These are phyloP conservation scores for Colletotrichum tropicicola DNA, from an alignment of 2,329 filamentous ascomycete genomes.

Conservation along the genomic window DNA sequence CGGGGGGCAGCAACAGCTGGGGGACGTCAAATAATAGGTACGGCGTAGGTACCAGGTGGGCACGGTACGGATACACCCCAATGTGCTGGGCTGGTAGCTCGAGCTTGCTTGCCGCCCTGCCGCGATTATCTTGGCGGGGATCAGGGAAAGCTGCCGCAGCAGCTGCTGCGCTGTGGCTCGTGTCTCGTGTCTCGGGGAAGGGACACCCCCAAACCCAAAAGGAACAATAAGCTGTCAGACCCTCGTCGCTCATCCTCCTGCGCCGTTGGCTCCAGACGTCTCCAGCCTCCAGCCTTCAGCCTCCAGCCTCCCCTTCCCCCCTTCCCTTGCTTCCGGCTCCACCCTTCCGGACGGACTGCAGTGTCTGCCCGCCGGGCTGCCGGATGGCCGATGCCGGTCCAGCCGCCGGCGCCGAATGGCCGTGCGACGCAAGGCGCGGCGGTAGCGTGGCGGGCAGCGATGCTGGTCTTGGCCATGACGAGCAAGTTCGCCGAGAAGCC, in stretches of 20 bases:
- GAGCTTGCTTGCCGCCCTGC: conserved; percentile 10
- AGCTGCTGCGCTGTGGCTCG: neutral
- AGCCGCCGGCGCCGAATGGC: conserved; percentile 24
- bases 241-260: conserved; percentile 1
- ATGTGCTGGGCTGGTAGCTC: neutral
- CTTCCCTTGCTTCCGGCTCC: neutral
- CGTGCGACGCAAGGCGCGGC: neutral
- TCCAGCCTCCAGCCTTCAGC: too few relatives aligned
- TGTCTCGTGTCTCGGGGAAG: neutral
- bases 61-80: too few relatives aligned
- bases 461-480: too few relatives aligned
- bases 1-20: conserved; percentile 12
- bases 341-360: conserved; percentile 19
- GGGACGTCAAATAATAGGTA: neutral
- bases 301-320: neutral
- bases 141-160: too few relatives aligned
- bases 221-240: conserved; percentile 9
- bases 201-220: neutral
- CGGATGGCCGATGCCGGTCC: conserved; percentile 7
- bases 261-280: too few relatives aligned
- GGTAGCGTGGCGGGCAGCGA: too few relatives aligned
- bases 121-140: conserved; percentile 8
- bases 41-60: too few relatives aligned
- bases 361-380: conserved; percentile 6
- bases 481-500: too few relatives aligned